Percentiles rank a stretch among this genome's conserved stretches.
These are phyloP conservation scores for Clonostachys chloroleuca DNA, from an alignment of 2,329 filamentous ascomycete genomes.

Conservation along the genomic window DNA sequence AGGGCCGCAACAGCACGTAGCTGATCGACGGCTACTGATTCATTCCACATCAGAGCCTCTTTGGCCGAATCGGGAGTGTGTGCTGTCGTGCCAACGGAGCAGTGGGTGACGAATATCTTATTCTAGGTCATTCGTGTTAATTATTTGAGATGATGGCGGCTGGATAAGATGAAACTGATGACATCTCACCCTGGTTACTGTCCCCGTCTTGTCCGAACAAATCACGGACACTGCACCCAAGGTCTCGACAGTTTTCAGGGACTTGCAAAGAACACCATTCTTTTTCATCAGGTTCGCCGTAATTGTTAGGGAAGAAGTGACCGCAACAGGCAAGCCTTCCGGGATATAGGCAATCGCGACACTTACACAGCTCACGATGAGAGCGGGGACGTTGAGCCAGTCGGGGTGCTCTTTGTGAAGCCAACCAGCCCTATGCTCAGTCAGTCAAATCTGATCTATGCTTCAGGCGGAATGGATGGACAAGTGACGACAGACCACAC, in stretches of 20 bases:
- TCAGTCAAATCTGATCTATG: not conserved
- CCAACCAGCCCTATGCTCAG: slow-evolving; percentile 55
- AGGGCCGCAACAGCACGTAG: slow-evolving; percentile 59
- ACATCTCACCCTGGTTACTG: slow-evolving; percentile 48
- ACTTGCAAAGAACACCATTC: slow-evolving; percentile 76
- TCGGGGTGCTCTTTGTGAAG: slow-evolving; percentile 60
- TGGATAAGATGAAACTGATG: not conserved
- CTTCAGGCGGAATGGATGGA: slow-evolving; percentile 3
- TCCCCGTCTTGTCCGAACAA: slow-evolving; percentile 75
- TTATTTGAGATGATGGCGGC: not conserved
- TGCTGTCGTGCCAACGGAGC: slow-evolving; percentile 58
- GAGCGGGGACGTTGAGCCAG: slow-evolving; percentile 67
- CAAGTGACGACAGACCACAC: slow-evolving; percentile 51
- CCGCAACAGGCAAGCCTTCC: slow-evolving; percentile 66
- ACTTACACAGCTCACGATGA: slow-evolving; percentile 71
- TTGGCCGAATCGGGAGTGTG: slow-evolving; percentile 40
- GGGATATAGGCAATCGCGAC: slow-evolving; percentile 74
- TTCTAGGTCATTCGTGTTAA: slow-evolving; percentile 63
- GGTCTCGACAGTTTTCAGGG: slow-evolving; percentile 73
- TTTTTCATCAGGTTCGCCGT: slow-evolving; percentile 72
- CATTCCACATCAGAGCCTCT: slow-evolving; percentile 28
- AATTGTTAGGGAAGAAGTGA: slow-evolving; percentile 69
- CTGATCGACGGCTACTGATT: slow-evolving; percentile 43
- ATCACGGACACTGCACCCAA: slow-evolving; percentile 69
- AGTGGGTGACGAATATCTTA: slow-evolving; percentile 34